phyloP scores from a whole-genome alignment of 345 rosid species.

The Angophora floribunda region DNA sequence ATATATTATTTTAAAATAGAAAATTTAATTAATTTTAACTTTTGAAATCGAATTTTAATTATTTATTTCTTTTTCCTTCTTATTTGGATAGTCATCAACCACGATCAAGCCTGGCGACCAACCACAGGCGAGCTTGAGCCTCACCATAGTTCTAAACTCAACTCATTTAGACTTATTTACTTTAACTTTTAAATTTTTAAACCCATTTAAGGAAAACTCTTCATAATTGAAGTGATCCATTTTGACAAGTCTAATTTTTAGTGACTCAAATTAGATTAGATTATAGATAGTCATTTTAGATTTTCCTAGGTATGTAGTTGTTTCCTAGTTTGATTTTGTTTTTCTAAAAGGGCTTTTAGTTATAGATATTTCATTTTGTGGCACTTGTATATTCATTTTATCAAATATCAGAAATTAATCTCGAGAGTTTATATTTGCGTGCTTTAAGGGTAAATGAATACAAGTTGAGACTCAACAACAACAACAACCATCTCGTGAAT shows the following conservation, averaged over 20 bases:
- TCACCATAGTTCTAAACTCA: too few relatives aligned
- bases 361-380: neutral
- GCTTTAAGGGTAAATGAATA: neutral
- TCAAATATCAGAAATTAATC: neutral
- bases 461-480: neutral
- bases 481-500: neutral
- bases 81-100: too few relatives aligned
- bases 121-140: too few relatives aligned
- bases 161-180: too few relatives aligned
- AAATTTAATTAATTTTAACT: too few relatives aligned
- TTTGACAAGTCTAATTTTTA: neutral
- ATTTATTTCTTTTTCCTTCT: too few relatives aligned
- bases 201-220: rapidly evolving
- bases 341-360: neutral
- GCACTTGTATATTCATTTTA: neutral
- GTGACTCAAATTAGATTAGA: neutral
- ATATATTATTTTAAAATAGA: too few relatives aligned
- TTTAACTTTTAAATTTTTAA: too few relatives aligned
- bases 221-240: too few relatives aligned
- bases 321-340: neutral
- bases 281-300: neutral
- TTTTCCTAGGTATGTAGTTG: neutral
- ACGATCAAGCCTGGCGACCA: too few relatives aligned
- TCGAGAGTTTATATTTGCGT: neutral
- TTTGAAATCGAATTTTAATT: too few relatives aligned